Percentiles rank a stretch among this genome's conserved stretches.
These are phyloP conservation scores for Monoraphidium neglectum DNA, from an alignment of 139 green algal genomes.

Conservation along the genomic window DNA sequence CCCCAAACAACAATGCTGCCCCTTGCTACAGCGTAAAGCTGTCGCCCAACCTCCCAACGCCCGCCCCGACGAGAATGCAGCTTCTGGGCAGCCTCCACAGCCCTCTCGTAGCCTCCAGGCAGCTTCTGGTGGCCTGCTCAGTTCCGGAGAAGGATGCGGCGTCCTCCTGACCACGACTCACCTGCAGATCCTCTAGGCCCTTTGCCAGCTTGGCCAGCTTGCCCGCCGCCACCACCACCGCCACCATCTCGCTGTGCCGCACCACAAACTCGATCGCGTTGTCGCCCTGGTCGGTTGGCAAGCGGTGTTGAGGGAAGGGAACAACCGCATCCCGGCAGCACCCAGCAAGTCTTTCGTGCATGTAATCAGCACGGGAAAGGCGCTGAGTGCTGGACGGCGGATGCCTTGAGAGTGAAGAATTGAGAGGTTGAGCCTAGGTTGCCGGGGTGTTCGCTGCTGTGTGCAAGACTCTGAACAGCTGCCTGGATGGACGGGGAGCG, in stretches of 20 bases:
- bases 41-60: neutral
- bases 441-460: too few species aligned
- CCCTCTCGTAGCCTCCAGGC: neutral
- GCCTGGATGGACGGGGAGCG: too few species aligned
- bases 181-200: slow-evolving; percentile 51
- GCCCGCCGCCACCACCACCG: slow-evolving; percentile 52
- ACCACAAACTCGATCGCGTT: slow-evolving; percentile 93
- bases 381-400: too few species aligned
- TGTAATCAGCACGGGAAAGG: too few species aligned
- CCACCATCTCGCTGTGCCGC: slow-evolving; percentile 63
- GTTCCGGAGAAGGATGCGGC: neutral
- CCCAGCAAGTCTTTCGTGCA: too few species aligned
- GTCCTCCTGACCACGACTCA: slow-evolving; percentile 2
- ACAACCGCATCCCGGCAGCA: too few species aligned
- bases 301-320: too few species aligned
- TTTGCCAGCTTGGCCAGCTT: slow-evolving; percentile 73
- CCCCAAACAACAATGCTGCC: neutral
- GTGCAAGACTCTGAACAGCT: too few species aligned
- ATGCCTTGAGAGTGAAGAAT: too few species aligned
- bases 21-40: neutral
- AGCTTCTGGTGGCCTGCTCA: neutral
- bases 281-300: too few species aligned
- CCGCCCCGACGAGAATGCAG: neutral
- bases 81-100: neutral
- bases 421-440: too few species aligned